phyloP scores from a whole-genome alignment of 371 early-diverging fungal genomes.

The Paraphysoderma sedebokerense region DNA sequence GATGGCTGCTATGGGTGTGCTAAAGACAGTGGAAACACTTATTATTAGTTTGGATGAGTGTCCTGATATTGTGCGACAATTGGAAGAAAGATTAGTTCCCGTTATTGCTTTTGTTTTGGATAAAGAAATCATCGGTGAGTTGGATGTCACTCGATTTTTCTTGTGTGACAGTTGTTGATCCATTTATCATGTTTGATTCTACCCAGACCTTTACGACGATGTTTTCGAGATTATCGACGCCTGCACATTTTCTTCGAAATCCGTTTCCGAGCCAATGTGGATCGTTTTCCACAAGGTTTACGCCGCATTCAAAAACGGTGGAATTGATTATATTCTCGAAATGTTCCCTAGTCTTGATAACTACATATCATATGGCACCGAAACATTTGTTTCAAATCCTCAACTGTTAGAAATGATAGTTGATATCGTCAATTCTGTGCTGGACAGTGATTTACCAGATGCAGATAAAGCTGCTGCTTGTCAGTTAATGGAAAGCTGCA shows the following conservation, averaged over 20 bases:
- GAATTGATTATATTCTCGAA: constrained; percentile 50
- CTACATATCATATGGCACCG: constrained; percentile 65
- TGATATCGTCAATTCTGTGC: constrained; percentile 44
- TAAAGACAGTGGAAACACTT: constrained; percentile 75
- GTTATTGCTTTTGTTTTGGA: constrained; percentile 52
- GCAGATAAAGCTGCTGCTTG: constrained; percentile 54
- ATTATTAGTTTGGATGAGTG: constrained; percentile 29
- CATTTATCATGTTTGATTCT: constrained; percentile 3
- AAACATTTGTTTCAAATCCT: constrained; percentile 35
- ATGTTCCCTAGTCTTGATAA: constrained; percentile 71
- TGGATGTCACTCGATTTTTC: too few species aligned
- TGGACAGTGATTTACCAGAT: constrained; percentile 48
- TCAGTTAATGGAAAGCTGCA: constrained; percentile 54
- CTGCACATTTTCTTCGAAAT: constrained; percentile 57
- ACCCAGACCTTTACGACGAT: constrained; percentile 57
- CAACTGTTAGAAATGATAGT: constrained; percentile 41
- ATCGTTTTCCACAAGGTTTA: constrained; percentile 53
- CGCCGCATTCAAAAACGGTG: constrained; percentile 49
- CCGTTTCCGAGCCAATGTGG: constrained; percentile 71
- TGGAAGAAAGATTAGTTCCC: constrained; percentile 55
- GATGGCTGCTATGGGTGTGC: constrained; percentile 73
- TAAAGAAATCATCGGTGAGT: constrained; percentile 33
- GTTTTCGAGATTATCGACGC: constrained; percentile 76
- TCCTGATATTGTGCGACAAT: constrained; percentile 37
- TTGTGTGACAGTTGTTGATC: constrained; percentile 1